Evolutionary conservation across 441 rosid species (phyloP), one percentile per base, ranked within the genome.

Genomic region (Euphorbia schlechtendalii): DNA sequence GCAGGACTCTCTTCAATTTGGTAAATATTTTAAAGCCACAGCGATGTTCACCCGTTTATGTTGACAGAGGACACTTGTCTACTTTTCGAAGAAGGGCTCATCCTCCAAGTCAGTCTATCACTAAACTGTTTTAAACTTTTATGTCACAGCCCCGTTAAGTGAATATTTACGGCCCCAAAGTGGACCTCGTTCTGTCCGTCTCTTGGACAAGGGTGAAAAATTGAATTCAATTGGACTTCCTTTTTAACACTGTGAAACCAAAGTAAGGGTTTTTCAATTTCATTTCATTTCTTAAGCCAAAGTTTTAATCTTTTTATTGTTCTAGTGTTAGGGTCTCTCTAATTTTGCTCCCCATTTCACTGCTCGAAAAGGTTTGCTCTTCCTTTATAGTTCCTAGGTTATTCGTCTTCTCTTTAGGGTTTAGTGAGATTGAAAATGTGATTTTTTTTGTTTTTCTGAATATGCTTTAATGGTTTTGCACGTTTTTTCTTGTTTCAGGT

Each of bases 101-200:
- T 5, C 15, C 22, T 17, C 0, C 15, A 0, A 1, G 53, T 18
- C 53, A 48, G 53, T 48, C 2, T 18, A 0, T 0, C 15, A 5
- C n/a, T 55, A 34, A 15, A 12, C 17, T 22, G 32, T 24, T 24
- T 55, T 13, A 0, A 55, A 55, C 59, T 25, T 0, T 21, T 1
- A 0, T 20, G 32, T 45, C 63, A 36, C 22, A 30, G 15, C n/a
- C 6, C 0, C 0, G 49, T 49, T 9, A 59, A 18, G 17, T 22
- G 59, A 67, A 8, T 1, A 9, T 36, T 9, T 36, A 36, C 40
- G 40, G 9, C 4, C 40, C 40, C 40, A 3, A 36, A 9, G 40
- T 36, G 40, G 40, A 36, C 40, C 40, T 65, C 36, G 41, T 54
- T 60, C 41, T 10, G 53, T 68, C 24, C 38, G 41, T 65, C 60